Conservation (phyloP, 371 early-diverging fungal genomes). For the Choanephora cucurbitarum region DNA sequence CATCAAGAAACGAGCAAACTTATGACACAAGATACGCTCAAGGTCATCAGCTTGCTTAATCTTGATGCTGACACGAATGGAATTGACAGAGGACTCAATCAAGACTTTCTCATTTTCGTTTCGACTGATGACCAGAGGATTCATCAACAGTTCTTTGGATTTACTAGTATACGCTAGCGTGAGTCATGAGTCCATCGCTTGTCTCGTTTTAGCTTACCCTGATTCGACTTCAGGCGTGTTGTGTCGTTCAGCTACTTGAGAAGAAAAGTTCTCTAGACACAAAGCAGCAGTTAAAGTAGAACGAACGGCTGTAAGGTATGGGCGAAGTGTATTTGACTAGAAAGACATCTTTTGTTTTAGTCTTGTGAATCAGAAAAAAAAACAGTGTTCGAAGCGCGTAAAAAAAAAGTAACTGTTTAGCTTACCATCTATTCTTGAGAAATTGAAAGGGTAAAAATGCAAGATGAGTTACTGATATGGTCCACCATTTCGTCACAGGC, state of each 20-base stretch:
- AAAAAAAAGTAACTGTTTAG: too few species aligned
- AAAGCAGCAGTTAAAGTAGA: conserved; percentile 92
- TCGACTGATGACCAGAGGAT: conserved; percentile 87
- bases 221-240: conserved; percentile 98
- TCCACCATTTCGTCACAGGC: too few species aligned
- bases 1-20: conserved; percentile 96
- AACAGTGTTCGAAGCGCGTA: not conserved
- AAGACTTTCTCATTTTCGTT: conserved; percentile 95
- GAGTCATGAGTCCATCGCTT: not conserved
- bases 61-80: conserved; percentile 90
- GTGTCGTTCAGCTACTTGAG: conserved; percentile 96
- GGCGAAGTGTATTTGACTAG: conserved; percentile 95
- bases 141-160: conserved; percentile 43
- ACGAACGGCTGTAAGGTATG: conserved; percentile 94
- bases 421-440: too few species aligned
- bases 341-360: not conserved
- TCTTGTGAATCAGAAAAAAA: too few species aligned
- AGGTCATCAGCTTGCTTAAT: conserved; percentile 99
- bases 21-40: conserved; percentile 93
- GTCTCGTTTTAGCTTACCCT: conserved; percentile 55
- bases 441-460: too few species aligned
- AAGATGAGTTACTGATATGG: too few species aligned
- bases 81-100: conserved; percentile 94
- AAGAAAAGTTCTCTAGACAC: conserved; percentile 96
- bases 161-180: conserved; percentile 13